Evolutionary conservation across 257 asterid genomes (phyloP).

Genomic region (Orobanche coerulescens): DNA sequence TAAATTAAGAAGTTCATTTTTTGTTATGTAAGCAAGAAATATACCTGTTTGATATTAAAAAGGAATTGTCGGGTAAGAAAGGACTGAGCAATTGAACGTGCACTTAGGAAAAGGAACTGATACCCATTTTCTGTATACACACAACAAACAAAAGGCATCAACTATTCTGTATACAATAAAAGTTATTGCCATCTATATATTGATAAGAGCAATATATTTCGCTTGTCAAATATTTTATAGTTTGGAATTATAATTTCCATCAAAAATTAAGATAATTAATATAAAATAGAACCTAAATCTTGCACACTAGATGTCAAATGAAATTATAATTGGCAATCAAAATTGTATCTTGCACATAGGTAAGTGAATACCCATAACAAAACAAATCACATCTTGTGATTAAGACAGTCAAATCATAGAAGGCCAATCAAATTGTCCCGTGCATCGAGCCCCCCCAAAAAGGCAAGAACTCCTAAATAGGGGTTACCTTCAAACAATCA

Average conservation of each 20-base stretch:
- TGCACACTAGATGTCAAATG: constrained; percentile 6
- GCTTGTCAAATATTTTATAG: constrained; percentile 30
- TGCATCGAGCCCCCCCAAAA: too few relatives aligned
- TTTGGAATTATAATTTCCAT: constrained; percentile 26
- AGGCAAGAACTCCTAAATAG: too few relatives aligned
- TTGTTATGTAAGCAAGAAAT: too few relatives aligned
- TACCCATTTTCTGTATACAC: constrained; percentile 84
- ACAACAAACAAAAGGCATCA: constrained; percentile 15
- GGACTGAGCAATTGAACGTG: constrained; percentile 93
- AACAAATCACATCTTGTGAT: too few relatives aligned
- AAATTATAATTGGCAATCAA: constrained; percentile 5
- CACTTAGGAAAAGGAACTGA: constrained; percentile 89
- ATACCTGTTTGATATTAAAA: constrained; percentile 81
- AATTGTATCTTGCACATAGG: constrained; percentile 33
- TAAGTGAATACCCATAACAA: too few relatives aligned
- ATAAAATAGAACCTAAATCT: background rate
- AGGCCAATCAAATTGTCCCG: too few relatives aligned
- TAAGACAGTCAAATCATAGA: too few relatives aligned
- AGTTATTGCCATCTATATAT: background rate
- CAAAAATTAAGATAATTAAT: background rate
- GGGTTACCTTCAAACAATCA: too few relatives aligned
- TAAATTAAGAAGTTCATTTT: background rate
- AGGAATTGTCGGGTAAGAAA: constrained; percentile 78
- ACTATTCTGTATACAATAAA: background rate
- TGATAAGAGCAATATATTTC: constrained; percentile 43